These are phyloP conservation scores for Fistulina hepatica DNA, from an alignment of 1,284 basidiomycete species.

Conservation along the genomic window DNA sequence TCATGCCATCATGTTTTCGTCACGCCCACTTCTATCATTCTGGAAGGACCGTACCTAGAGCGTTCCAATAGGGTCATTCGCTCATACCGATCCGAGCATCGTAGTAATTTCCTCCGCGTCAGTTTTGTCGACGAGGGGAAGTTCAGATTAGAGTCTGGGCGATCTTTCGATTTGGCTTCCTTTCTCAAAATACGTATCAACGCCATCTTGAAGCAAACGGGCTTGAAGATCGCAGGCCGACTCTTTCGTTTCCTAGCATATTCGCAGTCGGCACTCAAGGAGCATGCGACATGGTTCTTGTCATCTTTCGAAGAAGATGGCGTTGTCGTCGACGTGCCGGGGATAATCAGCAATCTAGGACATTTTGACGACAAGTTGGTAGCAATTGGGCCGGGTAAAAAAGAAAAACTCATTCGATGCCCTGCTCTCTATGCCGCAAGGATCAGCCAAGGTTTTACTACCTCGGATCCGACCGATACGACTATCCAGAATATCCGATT, in stretches of 20 bases:
- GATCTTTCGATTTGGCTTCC: conserved; percentile 22
- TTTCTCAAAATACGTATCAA: conserved; percentile 24
- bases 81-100: conserved; percentile 31
- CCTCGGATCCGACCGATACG: conserved; percentile 54
- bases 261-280: conserved; percentile 38
- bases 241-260: conserved; percentile 34
- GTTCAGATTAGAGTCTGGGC: conserved; percentile 23
- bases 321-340: conserved; percentile 28
- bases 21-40: conserved; percentile 45
- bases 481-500: no score
- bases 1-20: conserved; percentile 43
- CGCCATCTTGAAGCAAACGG: conserved; percentile 20
- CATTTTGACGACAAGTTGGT: conserved; percentile 29
- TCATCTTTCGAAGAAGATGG: conserved; percentile 14
- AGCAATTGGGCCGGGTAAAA: conserved; percentile 1
- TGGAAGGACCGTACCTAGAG: conserved; percentile 52
- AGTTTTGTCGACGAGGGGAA: conserved; percentile 22
- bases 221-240: conserved; percentile 23
- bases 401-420: conserved; percentile 34
- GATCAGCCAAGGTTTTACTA: conserved; percentile 62
- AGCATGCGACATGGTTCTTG: conserved; percentile 48
- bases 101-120: conserved; percentile 53
- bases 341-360: conserved; percentile 44
- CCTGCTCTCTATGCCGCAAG: conserved; percentile 64
- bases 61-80: conserved; percentile 57